These are phyloP conservation scores for Colletotrichum falcatum DNA, from an alignment of 2,329 filamentous ascomycete genomes.

Conservation along the genomic window DNA sequence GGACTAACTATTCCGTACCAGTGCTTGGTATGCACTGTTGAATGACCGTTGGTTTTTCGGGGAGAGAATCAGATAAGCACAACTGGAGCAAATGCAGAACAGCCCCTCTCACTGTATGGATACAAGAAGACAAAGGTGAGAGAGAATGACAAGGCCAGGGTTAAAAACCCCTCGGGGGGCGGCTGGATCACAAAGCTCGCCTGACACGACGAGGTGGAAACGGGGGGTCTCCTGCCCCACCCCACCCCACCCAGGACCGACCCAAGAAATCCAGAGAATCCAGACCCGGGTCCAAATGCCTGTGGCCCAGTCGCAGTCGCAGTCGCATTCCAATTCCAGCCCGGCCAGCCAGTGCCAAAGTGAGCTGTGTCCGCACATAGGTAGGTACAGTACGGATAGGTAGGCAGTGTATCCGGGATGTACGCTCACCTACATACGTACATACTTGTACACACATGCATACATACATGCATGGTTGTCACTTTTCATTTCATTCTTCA, in stretches of 20 bases:
- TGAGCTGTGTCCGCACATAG: background rate
- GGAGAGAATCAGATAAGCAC: no score
- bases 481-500: background rate
- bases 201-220: background rate
- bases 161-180: background rate
- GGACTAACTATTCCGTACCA: no score
- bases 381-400: no score
- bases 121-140: background rate
- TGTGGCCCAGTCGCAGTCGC: conserved; percentile 1
- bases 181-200: conserved; percentile 1
- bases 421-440: background rate
- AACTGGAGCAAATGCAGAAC: no score
- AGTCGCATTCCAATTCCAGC: background rate
- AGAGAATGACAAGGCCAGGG: background rate
- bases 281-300: conserved; percentile 35
- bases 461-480: background rate
- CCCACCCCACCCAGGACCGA: no score
- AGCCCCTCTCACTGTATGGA: no score
- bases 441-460: no score
- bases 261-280: conserved; percentile 25
- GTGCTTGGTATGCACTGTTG: no score
- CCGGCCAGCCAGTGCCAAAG: background rate
- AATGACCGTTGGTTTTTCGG: no score
- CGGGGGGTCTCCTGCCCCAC: background rate
- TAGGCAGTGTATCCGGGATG: no score